Evolutionary conservation across 306 rosid genomes (phyloP).

Genomic region (Rosa rugosa): DNA sequence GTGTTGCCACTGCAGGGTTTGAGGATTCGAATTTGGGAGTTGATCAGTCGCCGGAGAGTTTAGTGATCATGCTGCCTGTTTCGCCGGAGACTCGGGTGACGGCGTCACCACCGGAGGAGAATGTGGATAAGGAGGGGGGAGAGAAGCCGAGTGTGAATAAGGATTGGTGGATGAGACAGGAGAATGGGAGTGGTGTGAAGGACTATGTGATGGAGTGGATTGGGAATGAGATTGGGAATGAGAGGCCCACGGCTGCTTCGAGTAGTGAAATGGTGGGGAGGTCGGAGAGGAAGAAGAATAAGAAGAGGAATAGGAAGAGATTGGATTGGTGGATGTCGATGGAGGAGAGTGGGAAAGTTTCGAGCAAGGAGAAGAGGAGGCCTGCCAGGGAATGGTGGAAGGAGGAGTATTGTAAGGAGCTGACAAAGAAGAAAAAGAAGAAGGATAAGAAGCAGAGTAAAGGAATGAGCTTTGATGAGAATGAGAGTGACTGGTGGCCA

Average conservation of each 20-base stretch:
- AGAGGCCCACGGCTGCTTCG: constrained; percentile 46
- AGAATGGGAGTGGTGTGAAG: constrained; percentile 54
- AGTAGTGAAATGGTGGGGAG: constrained; percentile 28
- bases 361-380: constrained; percentile 60
- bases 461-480: constrained; percentile 43
- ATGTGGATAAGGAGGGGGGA: constrained; percentile 38
- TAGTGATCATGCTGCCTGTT: constrained; percentile 13
- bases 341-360: constrained; percentile 52
- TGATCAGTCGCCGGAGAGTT: constrained; percentile 57
- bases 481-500: constrained; percentile 56
- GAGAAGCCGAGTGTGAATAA: constrained; percentile 39
- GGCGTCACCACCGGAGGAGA: constrained; percentile 27
- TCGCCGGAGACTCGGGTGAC: constrained; percentile 16
- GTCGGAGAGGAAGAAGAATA: constrained; percentile 31
- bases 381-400: constrained; percentile 97
- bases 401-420: constrained; percentile 78
- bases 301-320: constrained; percentile 52
- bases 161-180: constrained; percentile 83
- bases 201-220: constrained; percentile 95
- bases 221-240: constrained; percentile 80
- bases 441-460: constrained; percentile 48
- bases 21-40: constrained; percentile 51
- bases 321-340: constrained; percentile 93
- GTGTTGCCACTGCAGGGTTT: constrained; percentile 41
- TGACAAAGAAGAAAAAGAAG: constrained; percentile 56